Evolutionary conservation across 2,329 filamentous ascomycete species (phyloP).

Genomic region (Dactylonectria macrodidyma): DNA sequence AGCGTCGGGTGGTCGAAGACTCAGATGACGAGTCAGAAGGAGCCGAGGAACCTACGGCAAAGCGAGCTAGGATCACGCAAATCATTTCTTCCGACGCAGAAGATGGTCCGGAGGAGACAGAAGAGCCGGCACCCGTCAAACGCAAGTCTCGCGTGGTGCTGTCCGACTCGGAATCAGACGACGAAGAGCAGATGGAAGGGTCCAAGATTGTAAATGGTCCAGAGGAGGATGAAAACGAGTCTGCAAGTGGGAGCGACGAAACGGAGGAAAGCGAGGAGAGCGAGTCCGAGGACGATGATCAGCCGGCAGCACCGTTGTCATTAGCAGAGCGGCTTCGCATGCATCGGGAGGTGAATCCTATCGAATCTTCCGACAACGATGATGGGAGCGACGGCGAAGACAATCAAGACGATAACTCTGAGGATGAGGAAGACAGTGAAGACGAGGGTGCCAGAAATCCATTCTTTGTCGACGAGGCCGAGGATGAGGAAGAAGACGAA

Average conservation of each 20-base stretch:
- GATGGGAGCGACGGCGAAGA: constrained; percentile 28
- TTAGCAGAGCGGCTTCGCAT: constrained; percentile 24
- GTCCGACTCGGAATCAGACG: constrained; percentile 24
- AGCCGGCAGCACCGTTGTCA: constrained; percentile 5
- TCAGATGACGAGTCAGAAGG: constrained; percentile 46
- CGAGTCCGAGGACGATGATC: constrained; percentile 27
- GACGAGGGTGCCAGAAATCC: constrained; percentile 42
- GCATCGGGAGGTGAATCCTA: constrained; percentile 17
- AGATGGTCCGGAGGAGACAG: constrained; percentile 20
- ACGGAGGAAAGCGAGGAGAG: constrained; percentile 19
- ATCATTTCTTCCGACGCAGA: constrained; percentile 45
- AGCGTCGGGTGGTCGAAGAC: constrained; percentile 50
- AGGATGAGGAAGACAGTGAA: constrained; percentile 40
- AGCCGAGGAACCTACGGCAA: constrained; percentile 35
- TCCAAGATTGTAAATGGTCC: constrained; percentile 32
- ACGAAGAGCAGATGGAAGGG: constrained; percentile 27
- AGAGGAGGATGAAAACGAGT: constrained; percentile 29
- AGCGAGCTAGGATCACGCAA: constrained; percentile 43
- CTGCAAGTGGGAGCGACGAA: neutral
- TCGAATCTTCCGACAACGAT: constrained; percentile 9
- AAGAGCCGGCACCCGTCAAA: neutral
- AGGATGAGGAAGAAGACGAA: constrained; percentile 51
- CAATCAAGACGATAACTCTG: constrained; percentile 34
- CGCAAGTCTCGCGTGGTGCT: constrained; percentile 9
- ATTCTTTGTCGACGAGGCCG: constrained; percentile 53